Evolutionary conservation across 2,329 filamentous ascomycete species (phyloP).

Genomic region (Aspergillus sp.): DNA sequence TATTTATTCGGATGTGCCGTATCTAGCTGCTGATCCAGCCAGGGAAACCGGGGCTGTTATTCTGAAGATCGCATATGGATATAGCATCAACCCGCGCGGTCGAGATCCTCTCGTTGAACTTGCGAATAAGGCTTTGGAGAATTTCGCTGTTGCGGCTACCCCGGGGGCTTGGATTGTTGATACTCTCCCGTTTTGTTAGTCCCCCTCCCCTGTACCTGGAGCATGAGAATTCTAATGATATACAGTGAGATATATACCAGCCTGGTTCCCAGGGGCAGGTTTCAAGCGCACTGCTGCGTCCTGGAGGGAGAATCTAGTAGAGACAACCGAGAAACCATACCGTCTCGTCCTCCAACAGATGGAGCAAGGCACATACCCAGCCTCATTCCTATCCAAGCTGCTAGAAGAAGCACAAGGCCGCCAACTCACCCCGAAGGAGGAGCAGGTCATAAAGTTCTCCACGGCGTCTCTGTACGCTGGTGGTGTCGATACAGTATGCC

Average conservation of each 20-base stretch:
- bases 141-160: constrained; percentile 41
- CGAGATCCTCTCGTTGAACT: constrained; percentile 41
- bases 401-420: constrained; percentile 16
- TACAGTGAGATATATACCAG: constrained; percentile 37
- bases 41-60: constrained; percentile 40
- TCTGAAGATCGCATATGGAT: constrained; percentile 43
- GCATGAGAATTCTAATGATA: background rate
- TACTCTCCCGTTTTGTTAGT: constrained; percentile 37
- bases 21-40: background rate
- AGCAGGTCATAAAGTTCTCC: constrained; percentile 6
- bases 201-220: background rate
- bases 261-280: constrained; percentile 47
- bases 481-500: constrained; percentile 13
- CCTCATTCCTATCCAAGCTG: constrained; percentile 43
- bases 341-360: constrained; percentile 46
- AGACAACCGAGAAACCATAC: constrained; percentile 42
- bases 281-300: constrained; percentile 44
- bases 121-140: constrained; percentile 37
- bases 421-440: background rate
- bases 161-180: constrained; percentile 50
- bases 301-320: constrained; percentile 29
- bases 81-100: constrained; percentile 23
- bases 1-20: too few relatives aligned
- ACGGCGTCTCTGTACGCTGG: background rate
- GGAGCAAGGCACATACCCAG: constrained; percentile 24